Base-by-base conservation (phyloP, 805 yeast species). In the Suhomyces prunicola region DNA sequence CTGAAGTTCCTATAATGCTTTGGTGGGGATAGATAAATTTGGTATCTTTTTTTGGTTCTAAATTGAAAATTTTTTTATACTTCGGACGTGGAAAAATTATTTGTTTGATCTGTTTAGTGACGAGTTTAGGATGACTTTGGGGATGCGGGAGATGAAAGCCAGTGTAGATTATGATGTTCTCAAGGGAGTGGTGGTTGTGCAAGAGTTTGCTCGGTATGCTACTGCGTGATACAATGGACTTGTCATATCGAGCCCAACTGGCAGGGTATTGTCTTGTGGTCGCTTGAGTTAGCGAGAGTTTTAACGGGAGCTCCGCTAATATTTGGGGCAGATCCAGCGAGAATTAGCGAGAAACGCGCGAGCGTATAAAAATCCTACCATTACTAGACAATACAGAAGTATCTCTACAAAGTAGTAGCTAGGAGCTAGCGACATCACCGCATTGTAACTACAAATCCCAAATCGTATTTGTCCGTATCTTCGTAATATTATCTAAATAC, bases 401-500 rank as follows among this genome's bases (percentile, higher is more conserved):
- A 29, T 29, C 12, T 29, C 33, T 12, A 29, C 5, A 13, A 29
- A 5, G 12, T 5, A 5, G n/a, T 29, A 10, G 33, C 33, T 10
- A 29, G 33, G 33, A 4, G 12, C 31, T 12, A 5, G 33, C 33
- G n/a, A 12, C 13, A 29, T 29, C 9, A 29, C 33, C 33, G 4
- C 2, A 29, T 10, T 2, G 33, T 29, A 12, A 10, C 33, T 29
- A 29, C 33, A 29, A 27, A 27, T 4, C 9, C 2, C 33, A 5
- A 12, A 29, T 29, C 12, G 33, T 10, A 5, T 39, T 24, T 42
- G n/a, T 42, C 29, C 23, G 19, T 42, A 22, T 23, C 29, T 22
- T 42, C 23, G 29, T 42, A 24, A 42, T 42, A 24, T 23, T 42
- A 42, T 42, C 22, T 31, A 47, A 47, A 47, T 47, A 36, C 49